Base-by-base conservation (phyloP, 306 rosid species). In the Pyrus communis region DNA sequence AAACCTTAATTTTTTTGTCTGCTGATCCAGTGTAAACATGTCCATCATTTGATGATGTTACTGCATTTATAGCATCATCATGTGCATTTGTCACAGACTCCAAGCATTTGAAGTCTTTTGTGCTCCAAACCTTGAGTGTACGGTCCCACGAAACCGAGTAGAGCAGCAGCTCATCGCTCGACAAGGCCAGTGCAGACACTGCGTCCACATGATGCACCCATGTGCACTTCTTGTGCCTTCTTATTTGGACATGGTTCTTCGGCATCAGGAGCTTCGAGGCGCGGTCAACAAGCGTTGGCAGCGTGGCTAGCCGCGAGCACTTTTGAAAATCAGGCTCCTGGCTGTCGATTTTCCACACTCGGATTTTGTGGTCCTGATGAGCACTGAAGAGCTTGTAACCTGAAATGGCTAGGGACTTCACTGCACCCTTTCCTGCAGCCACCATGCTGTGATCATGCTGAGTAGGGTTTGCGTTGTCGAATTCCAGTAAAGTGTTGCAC, bases 151-250 rank as follows among this genome's bases (percentile, higher is more conserved):
- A 95, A 54, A 90, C 98, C 0, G 98, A 95, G 72, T 88, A 92
- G 23, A 92, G 84, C 40, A 90, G 79, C 72, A 80, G 76, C 22
- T 86, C 90, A 18, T 95, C 97, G 3, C 63, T 69, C 49, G 98
- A 95, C 40, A 92, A 49, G 70, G 98, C 96, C 0, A 95, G 86
- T 11, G 93, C 88, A 9, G 98, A 89, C 9, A 95, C 97, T 0
- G 98, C 42, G 78, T 95, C 97, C 9, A 95, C 98, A 52, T 95
- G 98, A 60, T 95, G 96, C 15, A 92, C 93, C 98, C 97, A 95
- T 3, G 96, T 90, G 82, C 91, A 74, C 60, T 76, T 95, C 81
- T 89, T 90, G 87, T 95, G 97, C 77, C 98, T 85, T 57, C 97
- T 86, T 59, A 92, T 88, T 49, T 75, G 86, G 27, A 95, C 96